Evolutionary conservation across 306 rosid species (phyloP).

Genomic region (cucumber (Cucumis sativus)): DNA sequence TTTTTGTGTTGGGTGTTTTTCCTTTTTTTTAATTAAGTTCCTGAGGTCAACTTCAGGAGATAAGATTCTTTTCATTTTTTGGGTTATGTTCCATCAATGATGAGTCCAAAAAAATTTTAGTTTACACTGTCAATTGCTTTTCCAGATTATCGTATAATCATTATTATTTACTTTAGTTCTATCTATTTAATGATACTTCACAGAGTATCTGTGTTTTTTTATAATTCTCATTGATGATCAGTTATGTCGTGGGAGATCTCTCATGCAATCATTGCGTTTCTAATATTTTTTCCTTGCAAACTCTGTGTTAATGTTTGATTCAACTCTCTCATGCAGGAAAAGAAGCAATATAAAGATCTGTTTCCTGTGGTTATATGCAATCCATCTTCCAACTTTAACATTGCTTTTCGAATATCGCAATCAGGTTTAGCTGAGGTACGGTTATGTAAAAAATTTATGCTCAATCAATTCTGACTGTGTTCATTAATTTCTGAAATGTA

Average conservation of each 20-base stretch:
- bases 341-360: constrained; percentile 41
- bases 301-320: constrained; percentile 4
- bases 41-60: background rate
- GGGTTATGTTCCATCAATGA: background rate
- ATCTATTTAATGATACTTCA: background rate
- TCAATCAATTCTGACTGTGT: background rate
- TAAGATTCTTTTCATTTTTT: constrained; percentile 2
- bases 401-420: constrained; percentile 60
- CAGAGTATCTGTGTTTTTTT: background rate
- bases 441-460: constrained; percentile 6
- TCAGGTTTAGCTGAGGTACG: constrained; percentile 62
- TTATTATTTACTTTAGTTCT: background rate
- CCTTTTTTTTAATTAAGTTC: background rate
- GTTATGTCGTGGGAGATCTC: background rate
- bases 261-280: background rate
- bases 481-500: background rate
- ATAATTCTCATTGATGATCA: background rate
- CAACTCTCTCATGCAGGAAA: constrained; percentile 37
- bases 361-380: constrained; percentile 59
- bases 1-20: background rate
- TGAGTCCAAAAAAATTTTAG: background rate
- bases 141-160: background rate
- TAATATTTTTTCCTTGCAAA: background rate
- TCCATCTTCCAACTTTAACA: constrained; percentile 46
- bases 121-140: background rate